phyloP scores from a whole-genome alignment of 2,329 filamentous ascomycete genomes.

The Tolypocladium endophyticum region DNA sequence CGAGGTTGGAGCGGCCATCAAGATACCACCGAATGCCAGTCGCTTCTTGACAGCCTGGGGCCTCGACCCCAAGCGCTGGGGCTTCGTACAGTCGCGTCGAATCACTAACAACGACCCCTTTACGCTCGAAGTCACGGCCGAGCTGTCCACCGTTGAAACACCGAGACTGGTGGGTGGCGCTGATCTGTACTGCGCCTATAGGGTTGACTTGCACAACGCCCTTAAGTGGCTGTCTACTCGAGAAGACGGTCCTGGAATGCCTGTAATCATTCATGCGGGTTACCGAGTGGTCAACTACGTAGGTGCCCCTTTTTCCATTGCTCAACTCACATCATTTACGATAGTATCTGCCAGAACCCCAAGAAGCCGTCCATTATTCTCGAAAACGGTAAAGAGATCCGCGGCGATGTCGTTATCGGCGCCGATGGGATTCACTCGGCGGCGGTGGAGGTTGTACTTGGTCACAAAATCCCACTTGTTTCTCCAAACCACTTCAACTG shows the following conservation, averaged over 20 bases:
- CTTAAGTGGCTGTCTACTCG: constrained; percentile 22
- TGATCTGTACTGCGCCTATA: constrained; percentile 24
- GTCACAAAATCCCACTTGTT: constrained; percentile 13
- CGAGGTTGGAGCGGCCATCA: constrained; percentile 27
- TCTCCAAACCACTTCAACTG: constrained; percentile 17
- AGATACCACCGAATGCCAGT: constrained; percentile 25
- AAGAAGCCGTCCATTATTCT: constrained; percentile 16
- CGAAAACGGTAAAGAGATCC: constrained; percentile 14
- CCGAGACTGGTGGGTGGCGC: constrained; percentile 15
- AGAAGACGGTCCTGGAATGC: constrained; percentile 11
- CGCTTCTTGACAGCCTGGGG: constrained; percentile 25
- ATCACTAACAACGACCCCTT: constrained; percentile 13
- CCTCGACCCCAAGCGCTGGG: constrained; percentile 16
- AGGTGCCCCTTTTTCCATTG: constrained; percentile 1
- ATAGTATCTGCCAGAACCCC: constrained; percentile 9
- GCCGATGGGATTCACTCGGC: constrained; percentile 32
- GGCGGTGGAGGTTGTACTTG: constrained; percentile 17
- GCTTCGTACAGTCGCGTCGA: constrained; percentile 14
- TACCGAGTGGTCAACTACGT: constrained; percentile 16
- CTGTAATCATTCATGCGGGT: constrained; percentile 13
- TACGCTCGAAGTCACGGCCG: constrained; percentile 11
- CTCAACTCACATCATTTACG: background rate
- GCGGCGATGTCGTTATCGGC: constrained; percentile 28
- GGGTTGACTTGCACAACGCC: constrained; percentile 28
- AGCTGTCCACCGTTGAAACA: constrained; percentile 5